These are phyloP conservation scores for Diaporthe sp. DNA, from an alignment of 2,329 filamentous ascomycete species.

Conservation along the genomic window DNA sequence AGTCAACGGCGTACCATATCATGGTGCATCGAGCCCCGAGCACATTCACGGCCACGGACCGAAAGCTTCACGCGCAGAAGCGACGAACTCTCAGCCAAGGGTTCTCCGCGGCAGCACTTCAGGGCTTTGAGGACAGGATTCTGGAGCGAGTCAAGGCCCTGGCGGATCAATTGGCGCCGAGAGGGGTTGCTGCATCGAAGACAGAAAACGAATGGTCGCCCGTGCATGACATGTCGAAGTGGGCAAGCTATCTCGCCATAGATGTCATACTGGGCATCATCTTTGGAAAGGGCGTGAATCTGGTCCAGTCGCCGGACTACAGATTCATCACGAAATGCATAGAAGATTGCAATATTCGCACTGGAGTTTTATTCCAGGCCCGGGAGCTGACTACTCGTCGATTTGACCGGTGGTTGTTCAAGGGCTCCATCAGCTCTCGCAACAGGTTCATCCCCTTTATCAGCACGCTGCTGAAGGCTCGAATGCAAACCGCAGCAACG, in stretches of 20 bases:
- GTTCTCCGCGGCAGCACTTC: constrained; percentile 8
- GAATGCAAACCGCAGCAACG: background rate
- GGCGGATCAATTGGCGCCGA: constrained; percentile 7
- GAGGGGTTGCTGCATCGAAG: background rate
- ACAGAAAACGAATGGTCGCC: background rate
- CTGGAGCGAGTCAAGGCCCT: background rate
- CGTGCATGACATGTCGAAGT: constrained; percentile 1
- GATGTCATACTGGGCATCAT: constrained; percentile 6
- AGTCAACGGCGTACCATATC: constrained; percentile 20
- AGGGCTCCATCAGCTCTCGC: constrained; percentile 9
- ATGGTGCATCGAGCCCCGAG: constrained; percentile 16
- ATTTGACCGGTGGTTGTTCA: constrained; percentile 10
- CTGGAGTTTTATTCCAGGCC: background rate
- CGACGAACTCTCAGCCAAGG: constrained; percentile 16
- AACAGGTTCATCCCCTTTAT: constrained; percentile 23
- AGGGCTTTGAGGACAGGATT: constrained; percentile 11
- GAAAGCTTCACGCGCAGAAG: constrained; percentile 12
- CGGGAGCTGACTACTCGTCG: constrained; percentile 23
- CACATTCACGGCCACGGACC: constrained; percentile 18
- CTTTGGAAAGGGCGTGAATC: background rate
- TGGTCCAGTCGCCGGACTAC: constrained; percentile 6
- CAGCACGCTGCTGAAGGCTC: background rate
- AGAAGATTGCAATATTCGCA: constrained; percentile 23
- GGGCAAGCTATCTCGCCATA: constrained; percentile 6
- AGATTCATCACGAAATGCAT: constrained; percentile 16